phyloP scores from a whole-genome alignment of 148 eudicot species.

The Persicaria maculosa region DNA sequence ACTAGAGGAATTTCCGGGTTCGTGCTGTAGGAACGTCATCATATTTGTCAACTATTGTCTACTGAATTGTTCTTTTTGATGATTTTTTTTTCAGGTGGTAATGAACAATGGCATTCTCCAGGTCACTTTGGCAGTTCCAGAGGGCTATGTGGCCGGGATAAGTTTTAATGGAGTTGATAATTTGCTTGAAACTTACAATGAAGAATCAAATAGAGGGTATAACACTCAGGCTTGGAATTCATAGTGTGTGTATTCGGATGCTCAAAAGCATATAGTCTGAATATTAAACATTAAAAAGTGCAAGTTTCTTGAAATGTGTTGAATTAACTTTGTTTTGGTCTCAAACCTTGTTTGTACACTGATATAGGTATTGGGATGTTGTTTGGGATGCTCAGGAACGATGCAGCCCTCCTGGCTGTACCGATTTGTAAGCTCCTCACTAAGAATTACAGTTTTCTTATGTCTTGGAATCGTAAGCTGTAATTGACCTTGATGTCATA shows the following conservation, averaged over 20 bases:
- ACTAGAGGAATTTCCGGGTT: too few species aligned
- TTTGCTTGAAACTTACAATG: conserved; percentile 25
- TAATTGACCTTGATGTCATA: not conserved
- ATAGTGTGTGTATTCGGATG: not conserved
- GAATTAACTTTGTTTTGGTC: not conserved
- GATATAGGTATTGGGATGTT: conserved; percentile 49
- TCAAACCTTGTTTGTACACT: not conserved
- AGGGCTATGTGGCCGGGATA: conserved; percentile 34
- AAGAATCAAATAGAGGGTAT: conserved; percentile 44
- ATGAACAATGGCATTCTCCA: conserved; percentile 48
- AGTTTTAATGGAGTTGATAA: conserved; percentile 35
- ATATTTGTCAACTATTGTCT: not conserved
- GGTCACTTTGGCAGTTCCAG: conserved; percentile 33
- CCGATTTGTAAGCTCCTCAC: not conserved
- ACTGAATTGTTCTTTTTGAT: not conserved
- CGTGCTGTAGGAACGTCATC: too few species aligned
- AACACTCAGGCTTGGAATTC: not conserved
- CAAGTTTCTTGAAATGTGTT: not conserved
- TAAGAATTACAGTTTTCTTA: not conserved
- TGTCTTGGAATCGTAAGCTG: not conserved
- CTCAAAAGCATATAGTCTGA: too few species aligned
- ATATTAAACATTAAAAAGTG: not conserved
- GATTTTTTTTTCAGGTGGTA: conserved; percentile 24
- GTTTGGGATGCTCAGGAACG: conserved; percentile 14
- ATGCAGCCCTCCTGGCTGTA: not conserved